Evolutionary conservation across 179 eudicot genomes (phyloP).

Genomic region (Heliamphora pulchella): DNA sequence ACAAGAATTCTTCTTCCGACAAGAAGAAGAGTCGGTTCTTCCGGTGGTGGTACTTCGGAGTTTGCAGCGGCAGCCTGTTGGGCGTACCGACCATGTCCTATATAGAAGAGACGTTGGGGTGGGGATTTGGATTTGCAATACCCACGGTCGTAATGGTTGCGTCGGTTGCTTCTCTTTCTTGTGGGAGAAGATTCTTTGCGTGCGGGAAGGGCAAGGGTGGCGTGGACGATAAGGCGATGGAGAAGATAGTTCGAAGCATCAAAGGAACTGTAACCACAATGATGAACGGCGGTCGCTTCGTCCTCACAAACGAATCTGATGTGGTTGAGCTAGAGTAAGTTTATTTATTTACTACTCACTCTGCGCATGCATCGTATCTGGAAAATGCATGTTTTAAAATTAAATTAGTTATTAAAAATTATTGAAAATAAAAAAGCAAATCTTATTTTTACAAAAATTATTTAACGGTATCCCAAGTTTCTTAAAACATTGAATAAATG

Average conservation of each 20-base stretch:
- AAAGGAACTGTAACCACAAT: slow-evolving; percentile 33
- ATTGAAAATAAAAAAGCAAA: no score
- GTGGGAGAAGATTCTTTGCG: slow-evolving; percentile 39
- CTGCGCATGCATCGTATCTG: no score
- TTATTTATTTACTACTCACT: no score
- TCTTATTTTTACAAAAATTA: no score
- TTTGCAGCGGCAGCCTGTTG: slow-evolving; percentile 73
- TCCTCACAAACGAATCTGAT: slow-evolving; percentile 21
- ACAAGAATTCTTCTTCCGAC: slow-evolving; percentile 25
- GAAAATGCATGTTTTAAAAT: no score
- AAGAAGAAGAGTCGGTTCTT: slow-evolving; percentile 58
- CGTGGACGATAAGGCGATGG: slow-evolving; percentile 22
- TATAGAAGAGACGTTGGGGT: slow-evolving; percentile 72
- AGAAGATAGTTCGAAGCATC: slow-evolving; percentile 26
- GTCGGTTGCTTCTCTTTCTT: slow-evolving; percentile 46
- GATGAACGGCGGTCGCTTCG: slow-evolving; percentile 23
- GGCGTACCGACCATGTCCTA: slow-evolving; percentile 75
- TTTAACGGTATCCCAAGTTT: no score
- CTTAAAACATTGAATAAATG: no score
- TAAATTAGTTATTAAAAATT: no score
- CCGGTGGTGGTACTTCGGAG: slow-evolving; percentile 93
- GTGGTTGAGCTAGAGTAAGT: slow-evolving; percentile 74
- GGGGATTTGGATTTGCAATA: slow-evolving; percentile 81
- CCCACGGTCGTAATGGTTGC: slow-evolving; percentile 57
- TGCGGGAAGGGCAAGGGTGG: slow-evolving; percentile 21